Base-by-base conservation (phyloP, 371 early-diverging fungal species). In the Apophysomyces variabilis region DNA sequence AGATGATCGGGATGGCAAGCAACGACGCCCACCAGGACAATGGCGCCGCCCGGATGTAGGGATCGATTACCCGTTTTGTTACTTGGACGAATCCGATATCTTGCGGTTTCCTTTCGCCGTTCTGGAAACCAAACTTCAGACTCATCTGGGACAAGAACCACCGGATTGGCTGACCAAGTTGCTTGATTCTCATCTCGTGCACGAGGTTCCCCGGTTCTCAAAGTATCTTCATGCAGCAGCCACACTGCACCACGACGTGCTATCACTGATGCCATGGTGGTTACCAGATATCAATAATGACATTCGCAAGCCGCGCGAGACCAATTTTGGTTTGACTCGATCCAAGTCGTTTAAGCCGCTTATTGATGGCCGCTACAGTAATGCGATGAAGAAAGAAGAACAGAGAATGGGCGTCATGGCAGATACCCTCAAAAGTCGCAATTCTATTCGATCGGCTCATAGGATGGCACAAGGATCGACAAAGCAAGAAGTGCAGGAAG, bases 141-240 rank as follows among this genome's bases (percentile, higher is more conserved):
- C 93, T 7, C 84, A 89, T 56, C 80, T 87, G 18, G 96, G 96
- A 35, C 89, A 89, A 18, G 89, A 89, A 61, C 92, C 93, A 3
- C 95, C 96, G 1, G 83, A 87, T 57, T 99, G 99, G 99, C 94
- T 97, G 38, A 77, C 84, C 14, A 90, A 94, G 38, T 81, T 97
- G 43, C 84, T 95, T 66, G 84, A 89, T 45, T 86, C 89, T 62
- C 88, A 92, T 61, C 78, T 96, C 62, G 95, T 97, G 44, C 94
- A 95, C 74, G 94, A 93, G 35, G 96, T 96, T 16, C 96, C 96
- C 58, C 96, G 94, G 77, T 99, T 97, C 83, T 92, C 92, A 65
- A 99, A 99, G 79, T 99, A 93, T 82, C 87, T 96, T 59, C 98
- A 99, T 80, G 99, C 96, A 58, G 87, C 89, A 9, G 88, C 96